Conservation (phyloP, 202 grass and related monocot genomes). For the Zoysia matrella region DNA sequence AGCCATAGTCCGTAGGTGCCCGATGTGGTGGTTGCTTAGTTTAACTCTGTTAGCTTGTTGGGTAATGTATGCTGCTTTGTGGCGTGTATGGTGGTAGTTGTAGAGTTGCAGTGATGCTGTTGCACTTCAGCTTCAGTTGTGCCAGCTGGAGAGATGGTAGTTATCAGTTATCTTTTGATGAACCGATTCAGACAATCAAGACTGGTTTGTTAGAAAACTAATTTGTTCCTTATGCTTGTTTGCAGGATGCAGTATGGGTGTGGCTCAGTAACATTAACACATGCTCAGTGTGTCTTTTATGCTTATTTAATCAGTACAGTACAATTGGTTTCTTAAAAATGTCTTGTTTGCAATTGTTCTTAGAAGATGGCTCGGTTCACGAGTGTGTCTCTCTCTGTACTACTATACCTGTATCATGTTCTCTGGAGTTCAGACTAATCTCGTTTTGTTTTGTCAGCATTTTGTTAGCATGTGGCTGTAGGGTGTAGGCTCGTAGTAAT, state of each 20-base stretch:
- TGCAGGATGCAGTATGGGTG: background rate
- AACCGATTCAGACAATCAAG: conserved; percentile 10
- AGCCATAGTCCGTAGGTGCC: background rate
- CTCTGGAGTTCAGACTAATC: background rate
- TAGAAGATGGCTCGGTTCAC: conserved; percentile 19
- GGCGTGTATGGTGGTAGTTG: conserved; percentile 4
- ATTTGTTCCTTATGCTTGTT: background rate
- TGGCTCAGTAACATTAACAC: background rate
- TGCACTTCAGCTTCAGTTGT: conserved; percentile 7
- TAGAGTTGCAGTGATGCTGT: conserved; percentile 24
- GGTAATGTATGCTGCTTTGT: conserved; percentile 34
- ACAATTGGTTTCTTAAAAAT: conserved; percentile 15
- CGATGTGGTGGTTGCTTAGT: conserved; percentile 18
- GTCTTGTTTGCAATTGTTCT: background rate
- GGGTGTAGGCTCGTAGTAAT: conserved; percentile 17
- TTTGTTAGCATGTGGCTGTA: conserved; percentile 38
- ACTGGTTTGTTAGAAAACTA: background rate
- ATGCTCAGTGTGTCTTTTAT: background rate
- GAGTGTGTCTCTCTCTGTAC: conserved; percentile 1
- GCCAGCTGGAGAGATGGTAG: background rate
- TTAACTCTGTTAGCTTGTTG: conserved; percentile 35
- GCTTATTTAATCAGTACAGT: background rate
- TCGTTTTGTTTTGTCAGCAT: conserved; percentile 30
- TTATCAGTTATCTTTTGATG: background rate
- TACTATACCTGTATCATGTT: background rate